A percentile compares a stretch with the other conserved stretches of the same genome.
phyloP scores from a whole-genome alignment of 805 yeast genomes.

The Ogataea pignaliae region DNA sequence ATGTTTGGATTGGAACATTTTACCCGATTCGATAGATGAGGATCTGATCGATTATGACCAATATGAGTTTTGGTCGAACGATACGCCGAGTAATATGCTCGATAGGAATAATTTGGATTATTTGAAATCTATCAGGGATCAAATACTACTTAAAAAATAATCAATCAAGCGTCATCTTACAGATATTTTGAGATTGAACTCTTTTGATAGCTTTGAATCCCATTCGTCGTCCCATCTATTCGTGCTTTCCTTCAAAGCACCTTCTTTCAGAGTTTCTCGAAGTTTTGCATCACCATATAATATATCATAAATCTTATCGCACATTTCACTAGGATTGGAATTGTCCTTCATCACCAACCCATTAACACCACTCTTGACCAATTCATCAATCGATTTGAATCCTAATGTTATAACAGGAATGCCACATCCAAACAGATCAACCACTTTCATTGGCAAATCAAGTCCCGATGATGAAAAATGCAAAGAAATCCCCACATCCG shows the following conservation, averaged over 20 bases:
- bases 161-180: background rate
- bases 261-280: conserved; percentile 44
- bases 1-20: conserved; percentile 19
- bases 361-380: conserved; percentile 63
- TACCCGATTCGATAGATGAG: conserved; percentile 50
- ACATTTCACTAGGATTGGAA: conserved; percentile 38
- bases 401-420: conserved; percentile 79
- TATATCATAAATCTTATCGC: conserved; percentile 31
- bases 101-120: conserved; percentile 29
- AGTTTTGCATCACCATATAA: conserved; percentile 23
- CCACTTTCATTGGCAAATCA: conserved; percentile 95
- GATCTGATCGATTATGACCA: conserved; percentile 14
- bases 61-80: conserved; percentile 22
- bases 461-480: conserved; percentile 91
- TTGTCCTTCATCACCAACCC: conserved; percentile 53
- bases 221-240: conserved; percentile 76
- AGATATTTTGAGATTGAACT: conserved; percentile 16
- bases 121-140: conserved; percentile 19
- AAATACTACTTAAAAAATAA: conserved; percentile 5
- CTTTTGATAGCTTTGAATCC: conserved; percentile 43
- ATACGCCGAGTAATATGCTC: conserved; percentile 28
- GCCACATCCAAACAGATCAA: conserved; percentile 95
- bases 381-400: conserved; percentile 74
- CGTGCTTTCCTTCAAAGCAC: conserved; percentile 70
- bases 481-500: conserved; percentile 85